A percentile compares a stretch with the other conserved stretches of the same genome.
phyloP scores from a whole-genome alignment of 352 stramenopile species.

The Pythium coloratum region DNA sequence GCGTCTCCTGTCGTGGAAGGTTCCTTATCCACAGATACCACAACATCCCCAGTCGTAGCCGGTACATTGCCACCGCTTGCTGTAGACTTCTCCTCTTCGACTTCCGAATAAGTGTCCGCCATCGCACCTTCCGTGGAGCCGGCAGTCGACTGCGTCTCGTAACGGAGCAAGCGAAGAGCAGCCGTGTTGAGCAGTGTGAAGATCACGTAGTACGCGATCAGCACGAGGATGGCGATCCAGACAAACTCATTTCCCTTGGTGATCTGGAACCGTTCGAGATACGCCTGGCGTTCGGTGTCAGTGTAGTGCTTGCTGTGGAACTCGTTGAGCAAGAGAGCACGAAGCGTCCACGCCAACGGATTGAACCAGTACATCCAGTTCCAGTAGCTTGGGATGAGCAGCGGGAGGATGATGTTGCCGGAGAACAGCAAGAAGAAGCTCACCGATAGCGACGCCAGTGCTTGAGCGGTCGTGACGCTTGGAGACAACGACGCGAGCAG shows the following conservation, averaged over 20 bases:
- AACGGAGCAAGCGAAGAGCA: conserved; percentile 33
- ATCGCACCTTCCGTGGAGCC: not conserved
- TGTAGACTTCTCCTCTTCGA: conserved; percentile 1
- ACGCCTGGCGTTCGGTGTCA: not conserved
- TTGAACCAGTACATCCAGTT: conserved; percentile 77
- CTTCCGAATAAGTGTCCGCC: conserved; percentile 18
- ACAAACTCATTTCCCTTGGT: conserved; percentile 29
- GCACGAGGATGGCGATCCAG: conserved; percentile 34
- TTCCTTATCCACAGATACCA: not conserved
- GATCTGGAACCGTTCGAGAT: conserved; percentile 24
- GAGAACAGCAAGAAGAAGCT: conserved; percentile 68
- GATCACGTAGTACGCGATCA: conserved; percentile 35
- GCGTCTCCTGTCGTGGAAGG: not conserved
- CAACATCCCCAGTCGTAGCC: not conserved
- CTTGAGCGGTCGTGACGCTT: conserved; percentile 45
- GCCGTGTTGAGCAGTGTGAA: conserved; percentile 34
- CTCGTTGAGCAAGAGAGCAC: conserved; percentile 51
- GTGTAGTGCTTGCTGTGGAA: conserved; percentile 30
- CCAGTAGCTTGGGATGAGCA: conserved; percentile 66
- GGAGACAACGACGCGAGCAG: conserved; percentile 47
- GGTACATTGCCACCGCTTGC: not conserved
- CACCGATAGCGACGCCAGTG: conserved; percentile 41
- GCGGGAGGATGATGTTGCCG: conserved; percentile 64
- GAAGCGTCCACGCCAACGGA: conserved; percentile 49
- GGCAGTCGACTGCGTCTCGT: conserved; percentile 25